Base-by-base conservation (phyloP, 495 filamentous ascomycete species). In the Aspergillus heteromorphus region DNA sequence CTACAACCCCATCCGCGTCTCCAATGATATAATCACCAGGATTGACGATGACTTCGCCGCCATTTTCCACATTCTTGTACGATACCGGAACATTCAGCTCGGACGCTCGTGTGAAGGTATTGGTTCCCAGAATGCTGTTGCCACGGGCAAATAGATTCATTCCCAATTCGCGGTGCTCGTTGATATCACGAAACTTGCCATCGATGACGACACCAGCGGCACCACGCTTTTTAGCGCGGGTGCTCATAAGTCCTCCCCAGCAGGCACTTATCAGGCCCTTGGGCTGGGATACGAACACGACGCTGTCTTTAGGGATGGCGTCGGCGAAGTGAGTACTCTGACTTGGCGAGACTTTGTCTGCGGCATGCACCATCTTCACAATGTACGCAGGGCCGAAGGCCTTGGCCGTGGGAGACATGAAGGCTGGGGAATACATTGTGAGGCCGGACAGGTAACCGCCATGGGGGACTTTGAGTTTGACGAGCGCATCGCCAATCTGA, bases 171-270 rank as follows among this genome's bases (percentile, higher is more conserved):
- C 76, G 73, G 57, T 86, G 83, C 62, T 85, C 83, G 42, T 81
- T 70, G 6, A 86, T 48, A 54, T 86, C 83, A 8, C 83, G 68
- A 50, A 84, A 73, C 4, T 78, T 69, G 5, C 83, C 82, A 57
- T 86, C 82, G 45, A 86, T 77, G 5, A 86, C 69, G 30, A 74
- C 73, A 11, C 73, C 73, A 5, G 60, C 66, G 5, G 67, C 71
- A 16, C 60, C 63, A 9, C 59, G 59, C 43, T 66, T 67, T 49
- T 74, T 60, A 17, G 82, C 82, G 13, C 81, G 69, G 0, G 70
- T 73, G 19, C 74, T 77, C 81, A 85, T 84, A 9, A 85, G 66
- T 1, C 82, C 80, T 19, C 82, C 82, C 57, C 79, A 85, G 57
- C 78, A 74, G 10, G 82, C 82, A 47, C 81, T 84, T 36, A 77